phyloP scores from a whole-genome alignment of 768 basidiomycete species.

The Pilatotrama ljubarskyi region DNA sequence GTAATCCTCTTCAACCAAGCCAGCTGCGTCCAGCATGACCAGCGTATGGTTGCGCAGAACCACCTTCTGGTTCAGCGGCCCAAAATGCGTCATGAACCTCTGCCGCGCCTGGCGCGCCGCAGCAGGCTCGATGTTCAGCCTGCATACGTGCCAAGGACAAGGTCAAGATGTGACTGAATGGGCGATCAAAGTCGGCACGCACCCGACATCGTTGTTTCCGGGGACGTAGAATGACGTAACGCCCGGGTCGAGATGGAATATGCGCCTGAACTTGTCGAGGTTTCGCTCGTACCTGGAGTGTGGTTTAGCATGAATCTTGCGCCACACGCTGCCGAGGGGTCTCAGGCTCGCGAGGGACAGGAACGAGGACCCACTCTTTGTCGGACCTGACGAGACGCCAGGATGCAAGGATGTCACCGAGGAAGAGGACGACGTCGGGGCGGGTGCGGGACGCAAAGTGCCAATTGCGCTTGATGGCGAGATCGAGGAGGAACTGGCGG shows the following conservation, averaged over 20 bases:
- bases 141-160: conserved; percentile 3
- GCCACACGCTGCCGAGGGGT: conserved; percentile 1
- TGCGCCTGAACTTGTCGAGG: conserved; percentile 60
- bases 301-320: not conserved
- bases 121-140: conserved; percentile 22
- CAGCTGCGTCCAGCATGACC: conserved; percentile 72
- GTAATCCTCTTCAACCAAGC: conserved; percentile 83
- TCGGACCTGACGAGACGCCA: conserved; percentile 64
- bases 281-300: conserved; percentile 68
- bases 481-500: conserved; percentile 54
- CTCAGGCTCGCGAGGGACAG: not conserved
- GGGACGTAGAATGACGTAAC: conserved; percentile 72
- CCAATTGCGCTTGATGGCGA: conserved; percentile 85
- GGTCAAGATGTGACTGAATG: conserved; percentile 2
- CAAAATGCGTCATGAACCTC: conserved; percentile 64
- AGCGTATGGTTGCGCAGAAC: conserved; percentile 69
- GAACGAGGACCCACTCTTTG: conserved; percentile 51
- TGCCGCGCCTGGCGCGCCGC: conserved; percentile 44
- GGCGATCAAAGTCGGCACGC: conserved; percentile 24
- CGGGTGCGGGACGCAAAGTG: conserved; percentile 51
- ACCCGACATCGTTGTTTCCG: conserved; percentile 91
- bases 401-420: conserved; percentile 90
- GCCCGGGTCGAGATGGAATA: conserved; percentile 53
- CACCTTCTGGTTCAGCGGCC: conserved; percentile 63
- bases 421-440: conserved; percentile 79